Percentiles rank a stretch among this genome's conserved stretches.
phyloP scores from a whole-genome alignment of 1,139 yeast species.

The Yamadazyma dushanensis region DNA sequence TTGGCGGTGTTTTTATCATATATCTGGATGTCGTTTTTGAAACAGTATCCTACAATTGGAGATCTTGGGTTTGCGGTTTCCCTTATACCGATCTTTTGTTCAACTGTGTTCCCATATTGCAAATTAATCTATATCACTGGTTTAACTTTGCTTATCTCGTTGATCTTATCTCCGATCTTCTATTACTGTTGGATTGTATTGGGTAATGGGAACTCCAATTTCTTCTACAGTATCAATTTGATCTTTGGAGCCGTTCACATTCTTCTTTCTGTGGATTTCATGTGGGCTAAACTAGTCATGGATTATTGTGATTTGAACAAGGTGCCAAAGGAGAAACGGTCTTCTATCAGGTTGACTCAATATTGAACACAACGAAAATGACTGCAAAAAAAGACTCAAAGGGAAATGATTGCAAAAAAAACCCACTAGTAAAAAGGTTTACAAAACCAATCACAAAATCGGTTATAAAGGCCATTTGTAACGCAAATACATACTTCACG shows the following conservation, averaged over 20 bases:
- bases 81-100: slow-evolving; percentile 55
- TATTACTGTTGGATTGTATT: slow-evolving; percentile 92
- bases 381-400: not conserved
- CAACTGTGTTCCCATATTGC: slow-evolving; percentile 39
- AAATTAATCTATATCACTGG: slow-evolving; percentile 35
- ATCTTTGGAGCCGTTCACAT: slow-evolving; percentile 76
- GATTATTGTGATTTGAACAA: slow-evolving; percentile 61
- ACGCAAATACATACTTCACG: too few species aligned
- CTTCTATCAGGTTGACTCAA: slow-evolving; percentile 40
- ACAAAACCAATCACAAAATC: too few species aligned
- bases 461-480: too few species aligned
- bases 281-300: slow-evolving; percentile 75
- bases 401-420: not conserved
- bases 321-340: slow-evolving; percentile 19
- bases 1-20: slow-evolving; percentile 63
- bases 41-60: slow-evolving; percentile 86
- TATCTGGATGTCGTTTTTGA: slow-evolving; percentile 71
- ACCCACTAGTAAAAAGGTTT: too few species aligned
- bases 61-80: slow-evolving; percentile 74
- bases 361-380: not conserved
- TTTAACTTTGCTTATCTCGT: slow-evolving; percentile 37
- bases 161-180: slow-evolving; percentile 76
- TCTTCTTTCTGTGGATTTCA: slow-evolving; percentile 67
- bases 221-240: slow-evolving; percentile 90
- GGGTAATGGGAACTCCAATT: slow-evolving; percentile 94